Evolutionary conservation across 192 early-diverging fungal genomes (phyloP).

Genomic region (Pilobolus umbonatus): DNA sequence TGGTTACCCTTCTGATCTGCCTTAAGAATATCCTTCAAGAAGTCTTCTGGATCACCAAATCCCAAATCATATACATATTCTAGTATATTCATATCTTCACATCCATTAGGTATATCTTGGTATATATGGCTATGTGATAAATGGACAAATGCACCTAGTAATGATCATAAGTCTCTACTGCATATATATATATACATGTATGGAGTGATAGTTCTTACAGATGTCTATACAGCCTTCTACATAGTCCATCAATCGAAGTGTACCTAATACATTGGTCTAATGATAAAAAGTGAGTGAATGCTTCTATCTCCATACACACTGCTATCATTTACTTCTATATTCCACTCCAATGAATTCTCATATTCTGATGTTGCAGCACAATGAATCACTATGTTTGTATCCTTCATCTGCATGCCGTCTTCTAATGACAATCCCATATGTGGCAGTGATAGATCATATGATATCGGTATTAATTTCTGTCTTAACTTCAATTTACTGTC

Average conservation of each 20-base stretch:
- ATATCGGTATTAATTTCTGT: constrained; percentile 41
- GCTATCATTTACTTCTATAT: constrained; percentile 16
- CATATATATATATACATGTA: background rate
- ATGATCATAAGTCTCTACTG: background rate
- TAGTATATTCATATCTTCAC: background rate
- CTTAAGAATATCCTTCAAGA: constrained; percentile 18
- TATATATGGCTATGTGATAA: constrained; percentile 23
- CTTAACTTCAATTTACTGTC: background rate
- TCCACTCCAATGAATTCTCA: constrained; percentile 40
- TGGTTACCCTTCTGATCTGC: constrained; percentile 15
- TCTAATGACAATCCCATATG: constrained; percentile 34
- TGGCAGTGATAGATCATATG: constrained; percentile 37
- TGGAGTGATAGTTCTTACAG: background rate
- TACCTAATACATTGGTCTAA: constrained; percentile 29
- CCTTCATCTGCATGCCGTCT: constrained; percentile 29
- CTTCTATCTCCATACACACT: too few species aligned
- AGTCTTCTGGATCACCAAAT: constrained; percentile 23
- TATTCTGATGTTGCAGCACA: constrained; percentile 43
- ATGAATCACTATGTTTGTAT: constrained; percentile 39
- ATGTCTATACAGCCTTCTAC: constrained; percentile 3
- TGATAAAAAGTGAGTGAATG: too few species aligned
- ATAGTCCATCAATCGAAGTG: constrained; percentile 30
- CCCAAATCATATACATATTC: constrained; percentile 27
- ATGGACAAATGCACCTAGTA: constrained; percentile 26
- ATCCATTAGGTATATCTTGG: constrained; percentile 16